Base-by-base conservation (phyloP, 352 stramenopile species). In the Thraustochytrium striatum region DNA sequence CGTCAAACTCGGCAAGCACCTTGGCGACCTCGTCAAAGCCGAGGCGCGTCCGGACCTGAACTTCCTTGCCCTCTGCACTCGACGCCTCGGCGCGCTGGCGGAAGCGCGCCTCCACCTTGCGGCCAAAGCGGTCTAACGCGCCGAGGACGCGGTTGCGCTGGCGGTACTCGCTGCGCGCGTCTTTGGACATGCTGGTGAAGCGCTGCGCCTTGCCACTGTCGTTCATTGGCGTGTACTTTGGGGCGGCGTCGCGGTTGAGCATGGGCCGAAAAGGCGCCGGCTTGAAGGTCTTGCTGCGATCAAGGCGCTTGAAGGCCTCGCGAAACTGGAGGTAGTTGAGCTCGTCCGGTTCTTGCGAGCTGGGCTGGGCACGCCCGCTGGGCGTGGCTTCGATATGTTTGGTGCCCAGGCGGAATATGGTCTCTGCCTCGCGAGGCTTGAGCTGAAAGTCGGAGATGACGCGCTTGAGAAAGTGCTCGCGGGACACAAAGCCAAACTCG, bases 401-500 rank as follows among this genome's bases (percentile, higher is more conserved):
- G n/a, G n/a, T n/a, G 47, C 47, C 47, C 9, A 75, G 65, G 50
- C n/a, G 32, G 52, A 62, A 75, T 3, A 75, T 0, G 5, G 11
- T 7, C 7, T 75, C 50, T 3, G 52, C 65, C 36, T 75, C 65
- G 1, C 3, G 19, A 38, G 16, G 65, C 8, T 61, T 32, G 52
- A 75, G 65, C 19, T 38, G 41, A 7, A 68, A 75, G 32, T 8
- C 61, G 21, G 8, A 43, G 28, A 25, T 25, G n/a, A 75, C 3
- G 11, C 61, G 30, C 3, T 3, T 35, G 2, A 72, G 11, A 25
- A 75, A 75, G 65, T 75, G 65, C n/a, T n/a, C 32, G 13, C 61
- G 65, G 28, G 30, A 32, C 0, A 75, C 65, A 68, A 75, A 75
- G 30, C 65, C 65, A 38, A 75, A 75, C 47, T 75, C 65, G 35